phyloP scores from a whole-genome alignment of 2,329 filamentous ascomycete species.

The Sporothrix luriei region DNA sequence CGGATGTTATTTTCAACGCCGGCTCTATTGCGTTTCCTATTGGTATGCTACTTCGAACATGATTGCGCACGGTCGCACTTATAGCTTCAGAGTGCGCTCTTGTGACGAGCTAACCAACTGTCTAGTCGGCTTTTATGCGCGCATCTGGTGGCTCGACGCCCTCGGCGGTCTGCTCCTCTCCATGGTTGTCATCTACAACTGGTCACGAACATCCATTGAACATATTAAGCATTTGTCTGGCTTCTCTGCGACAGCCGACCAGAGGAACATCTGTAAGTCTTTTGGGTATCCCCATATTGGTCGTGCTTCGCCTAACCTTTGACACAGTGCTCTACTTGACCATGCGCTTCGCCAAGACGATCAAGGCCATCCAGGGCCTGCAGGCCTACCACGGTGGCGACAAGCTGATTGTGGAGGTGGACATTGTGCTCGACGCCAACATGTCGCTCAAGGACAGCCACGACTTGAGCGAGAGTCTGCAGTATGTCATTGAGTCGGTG shows the following conservation, averaged over 20 bases:
- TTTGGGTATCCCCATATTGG: background rate
- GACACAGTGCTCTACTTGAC: conserved; percentile 75
- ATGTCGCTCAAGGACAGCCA: conserved; percentile 78
- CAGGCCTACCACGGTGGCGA: conserved; percentile 85
- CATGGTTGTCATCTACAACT: conserved; percentile 75
- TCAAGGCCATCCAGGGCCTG: conserved; percentile 81
- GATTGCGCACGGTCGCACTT: too few relatives aligned
- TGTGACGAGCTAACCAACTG: background rate
- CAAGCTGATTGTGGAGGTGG: conserved; percentile 79
- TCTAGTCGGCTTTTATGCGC: conserved; percentile 69
- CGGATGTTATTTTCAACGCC: conserved; percentile 81
- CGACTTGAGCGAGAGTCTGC: conserved; percentile 74
- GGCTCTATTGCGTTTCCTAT: conserved; percentile 88
- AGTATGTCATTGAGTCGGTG: conserved; percentile 83
- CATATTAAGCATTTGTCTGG: conserved; percentile 82
- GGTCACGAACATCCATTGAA: conserved; percentile 70
- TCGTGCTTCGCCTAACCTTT: conserved; percentile 3
- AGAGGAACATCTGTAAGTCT: conserved; percentile 68
- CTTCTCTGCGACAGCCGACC: conserved; percentile 75
- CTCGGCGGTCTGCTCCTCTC: conserved; percentile 79
- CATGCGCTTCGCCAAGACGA: conserved; percentile 88
- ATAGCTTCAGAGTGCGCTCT: background rate
- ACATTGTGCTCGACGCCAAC: conserved; percentile 78
- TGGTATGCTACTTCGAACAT: conserved; percentile 48
- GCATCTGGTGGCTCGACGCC: conserved; percentile 82